phyloP scores from a whole-genome alignment of 2,329 filamentous ascomycete genomes.

The Plectosphaerella cucumerina region DNA sequence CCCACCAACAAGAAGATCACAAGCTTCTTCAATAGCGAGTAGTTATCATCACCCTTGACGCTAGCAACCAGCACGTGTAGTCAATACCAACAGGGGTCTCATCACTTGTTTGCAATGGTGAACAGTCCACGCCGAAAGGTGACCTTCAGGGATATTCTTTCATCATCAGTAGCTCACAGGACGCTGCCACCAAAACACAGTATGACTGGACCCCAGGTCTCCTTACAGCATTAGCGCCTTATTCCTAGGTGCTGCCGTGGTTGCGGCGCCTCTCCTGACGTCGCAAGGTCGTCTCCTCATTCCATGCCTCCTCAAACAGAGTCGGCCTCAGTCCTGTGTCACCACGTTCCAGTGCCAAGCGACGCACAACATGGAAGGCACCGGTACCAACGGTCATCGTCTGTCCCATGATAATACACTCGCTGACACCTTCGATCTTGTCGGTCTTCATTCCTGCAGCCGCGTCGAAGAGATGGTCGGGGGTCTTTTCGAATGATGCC shows the following conservation, averaged over 20 bases:
- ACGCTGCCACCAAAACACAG: too few relatives aligned
- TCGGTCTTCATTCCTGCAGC: slow-evolving; percentile 90
- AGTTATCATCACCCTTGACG: too few relatives aligned
- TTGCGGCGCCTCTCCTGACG: slow-evolving; percentile 4
- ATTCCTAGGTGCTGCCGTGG: neutral
- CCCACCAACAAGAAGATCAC: slow-evolving; percentile 41
- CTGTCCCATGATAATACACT: slow-evolving; percentile 98
- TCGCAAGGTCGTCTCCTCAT: slow-evolving; percentile 20
- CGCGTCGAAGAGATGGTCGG: slow-evolving; percentile 94
- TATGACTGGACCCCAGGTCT: too few relatives aligned
- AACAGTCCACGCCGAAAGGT: too few relatives aligned
- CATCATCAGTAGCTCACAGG: too few relatives aligned
- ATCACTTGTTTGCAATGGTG: too few relatives aligned
- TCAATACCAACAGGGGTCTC: too few relatives aligned
- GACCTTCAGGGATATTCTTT: too few relatives aligned
- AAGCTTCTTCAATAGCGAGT: slow-evolving; percentile 40
- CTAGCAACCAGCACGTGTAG: too few relatives aligned
- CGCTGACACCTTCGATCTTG: slow-evolving; percentile 85
- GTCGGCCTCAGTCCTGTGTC: slow-evolving; percentile 57
- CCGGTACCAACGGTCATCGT: slow-evolving; percentile 89
- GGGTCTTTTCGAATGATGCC: slow-evolving; percentile 96
- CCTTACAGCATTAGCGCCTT: too few relatives aligned
- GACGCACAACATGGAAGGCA: slow-evolving; percentile 81
- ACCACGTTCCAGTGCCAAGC: slow-evolving; percentile 61
- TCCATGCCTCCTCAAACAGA: slow-evolving; percentile 68